Evolutionary conservation across 192 early-diverging fungal genomes (phyloP).

Genomic region (Backusella psychrophila): DNA sequence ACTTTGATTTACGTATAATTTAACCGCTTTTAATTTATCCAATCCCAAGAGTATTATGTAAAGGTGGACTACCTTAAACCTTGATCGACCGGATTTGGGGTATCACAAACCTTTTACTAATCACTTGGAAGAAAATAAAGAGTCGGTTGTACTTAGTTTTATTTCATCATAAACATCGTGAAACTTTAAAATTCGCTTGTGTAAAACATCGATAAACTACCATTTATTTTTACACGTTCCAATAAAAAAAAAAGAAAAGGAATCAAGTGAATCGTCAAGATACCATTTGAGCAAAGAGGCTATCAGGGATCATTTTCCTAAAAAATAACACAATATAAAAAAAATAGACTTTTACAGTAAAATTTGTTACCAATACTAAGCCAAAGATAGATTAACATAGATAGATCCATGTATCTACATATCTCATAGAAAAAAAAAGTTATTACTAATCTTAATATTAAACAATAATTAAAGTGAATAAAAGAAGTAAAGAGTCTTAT

Average conservation of each 20-base stretch:
- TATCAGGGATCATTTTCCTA: background rate
- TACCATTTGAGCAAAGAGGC: background rate
- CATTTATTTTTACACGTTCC: background rate
- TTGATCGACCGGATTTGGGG: background rate
- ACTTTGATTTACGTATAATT: background rate
- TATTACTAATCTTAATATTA: background rate
- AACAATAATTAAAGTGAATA: background rate
- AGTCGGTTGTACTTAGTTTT: background rate
- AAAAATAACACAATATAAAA: background rate
- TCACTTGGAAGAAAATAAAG: background rate
- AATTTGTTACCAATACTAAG: background rate
- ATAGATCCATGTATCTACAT: background rate
- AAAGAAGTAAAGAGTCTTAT: background rate
- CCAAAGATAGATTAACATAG: background rate
- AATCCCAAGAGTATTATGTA: background rate
- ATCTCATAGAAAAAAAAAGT: background rate
- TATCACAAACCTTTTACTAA: background rate
- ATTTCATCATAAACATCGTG: constrained; percentile 4
- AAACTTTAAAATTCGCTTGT: background rate
- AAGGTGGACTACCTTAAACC: background rate
- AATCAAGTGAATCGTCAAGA: background rate
- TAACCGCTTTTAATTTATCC: background rate
- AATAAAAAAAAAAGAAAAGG: background rate
- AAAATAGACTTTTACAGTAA: background rate
- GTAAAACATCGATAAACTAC: background rate